Base-by-base conservation (phyloP, 2,329 filamentous ascomycete species). In the Colletotrichum sidae region DNA sequence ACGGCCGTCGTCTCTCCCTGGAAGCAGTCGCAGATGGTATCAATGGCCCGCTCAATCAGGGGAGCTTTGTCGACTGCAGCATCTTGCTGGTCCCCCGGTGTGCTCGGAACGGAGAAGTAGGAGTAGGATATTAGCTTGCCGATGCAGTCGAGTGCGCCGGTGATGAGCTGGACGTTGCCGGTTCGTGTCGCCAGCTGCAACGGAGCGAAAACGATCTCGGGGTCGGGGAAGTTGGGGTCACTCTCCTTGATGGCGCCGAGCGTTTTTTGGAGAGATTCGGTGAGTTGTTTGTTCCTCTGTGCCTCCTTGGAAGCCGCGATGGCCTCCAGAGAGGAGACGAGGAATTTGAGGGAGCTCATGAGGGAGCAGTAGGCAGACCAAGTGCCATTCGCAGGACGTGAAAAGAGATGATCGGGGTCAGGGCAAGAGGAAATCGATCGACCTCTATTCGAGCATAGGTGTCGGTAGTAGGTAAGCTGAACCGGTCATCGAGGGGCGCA, bases 11-110 rank as follows among this genome's bases (percentile, higher is more conserved):
- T 92, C 80, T 99, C 96, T 75, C 96, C 95, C 76, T 98, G 94
- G 76, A 99, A 99, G 78, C 96, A 99, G 76, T 98, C 95, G 84
- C 96, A 99, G 83, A 99, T 99, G 41, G 96, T 97, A 79, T 99
- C 96, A 74, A 99, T 99, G 65, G 96, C 96, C 69, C 95, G 88
- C 80, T 99, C 96, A 75, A 99, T 99, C 70, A 99, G 84, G 13
- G 95, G 94, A 4, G 91, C 84, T 15, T 94, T 94, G 6, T 91
- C 84, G 65, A 77, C 73, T 49, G 72, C 52, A 5, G 60, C 64
- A 65, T 65, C 60, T 60, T 41, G 50, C 8, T 67, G 72, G 63
- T 70, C 72, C 51, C 81, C 80, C 60, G 80, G 77, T 25, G 79
- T 79, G 55, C 82, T 83, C 41, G 90, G 87, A 54, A 93, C 88